A percentile compares a stretch with the other conserved stretches of the same genome.
Evolutionary conservation across 2,329 filamentous ascomycete genomes (phyloP).

Genomic region (Beauveria rudraprayagi): DNA sequence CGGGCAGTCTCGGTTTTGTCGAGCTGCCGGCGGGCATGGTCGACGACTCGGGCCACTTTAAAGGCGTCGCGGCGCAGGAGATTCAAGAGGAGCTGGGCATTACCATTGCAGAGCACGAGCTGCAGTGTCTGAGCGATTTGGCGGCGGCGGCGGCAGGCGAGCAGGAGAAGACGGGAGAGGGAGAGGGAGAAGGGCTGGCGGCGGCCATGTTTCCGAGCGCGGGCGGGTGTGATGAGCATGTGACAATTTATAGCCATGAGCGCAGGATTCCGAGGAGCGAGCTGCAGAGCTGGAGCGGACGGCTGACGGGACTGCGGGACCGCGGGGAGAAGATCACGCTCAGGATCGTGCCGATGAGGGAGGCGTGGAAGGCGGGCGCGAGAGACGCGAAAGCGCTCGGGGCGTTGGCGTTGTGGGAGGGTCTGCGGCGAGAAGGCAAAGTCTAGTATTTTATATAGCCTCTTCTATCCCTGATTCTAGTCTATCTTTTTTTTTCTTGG

Average conservation of each 20-base stretch:
- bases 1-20: constrained; percentile 44
- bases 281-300: constrained; percentile 47
- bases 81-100: constrained; percentile 53
- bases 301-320: constrained; percentile 48
- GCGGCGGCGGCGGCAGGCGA: constrained; percentile 30
- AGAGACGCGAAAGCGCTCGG: constrained; percentile 53
- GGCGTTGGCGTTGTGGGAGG: constrained; percentile 52
- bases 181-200: constrained; percentile 33
- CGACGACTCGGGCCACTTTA: constrained; percentile 44
- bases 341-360: constrained; percentile 47
- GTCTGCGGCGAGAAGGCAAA: constrained; percentile 39
- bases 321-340: constrained; percentile 55
- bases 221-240: constrained; percentile 53
- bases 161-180: constrained; percentile 23
- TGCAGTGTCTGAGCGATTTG: constrained; percentile 45
- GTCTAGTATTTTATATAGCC: constrained; percentile 20
- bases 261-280: constrained; percentile 39
- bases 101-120: constrained; percentile 37
- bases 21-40: constrained; percentile 55
- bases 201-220: constrained; percentile 48
- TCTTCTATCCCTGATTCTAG: not conserved
- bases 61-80: constrained; percentile 50
- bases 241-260: constrained; percentile 51
- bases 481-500: not conserved
- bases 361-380: constrained; percentile 50